Evolutionary conservation across 768 basidiomycete genomes (phyloP).

Genomic region (Podaxis sp.): DNA sequence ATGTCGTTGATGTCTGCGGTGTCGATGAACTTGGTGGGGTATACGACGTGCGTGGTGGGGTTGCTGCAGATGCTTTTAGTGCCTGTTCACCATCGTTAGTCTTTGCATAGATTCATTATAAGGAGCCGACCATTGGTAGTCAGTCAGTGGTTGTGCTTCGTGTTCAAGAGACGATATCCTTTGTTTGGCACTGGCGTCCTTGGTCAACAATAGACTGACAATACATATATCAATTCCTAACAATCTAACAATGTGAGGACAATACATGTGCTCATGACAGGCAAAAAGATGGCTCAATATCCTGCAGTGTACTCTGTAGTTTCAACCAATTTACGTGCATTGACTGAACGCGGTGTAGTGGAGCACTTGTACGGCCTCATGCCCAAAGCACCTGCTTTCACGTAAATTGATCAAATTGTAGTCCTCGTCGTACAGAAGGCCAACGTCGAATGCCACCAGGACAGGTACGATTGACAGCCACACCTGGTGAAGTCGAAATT

Average conservation of each 20-base stretch:
- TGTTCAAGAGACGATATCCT: neutral
- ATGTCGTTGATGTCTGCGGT: constrained; percentile 14
- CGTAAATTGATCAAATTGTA: constrained; percentile 15
- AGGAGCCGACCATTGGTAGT: neutral
- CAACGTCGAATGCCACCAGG: constrained; percentile 24
- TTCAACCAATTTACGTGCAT: neutral
- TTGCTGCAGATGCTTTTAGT: neutral
- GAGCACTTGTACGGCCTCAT: constrained; percentile 4
- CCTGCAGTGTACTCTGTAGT: constrained; percentile 2
- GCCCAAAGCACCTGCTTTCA: neutral
- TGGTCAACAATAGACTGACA: neutral
- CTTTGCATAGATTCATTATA: neutral
- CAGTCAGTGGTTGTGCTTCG: neutral
- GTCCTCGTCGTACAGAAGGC: constrained; percentile 18
- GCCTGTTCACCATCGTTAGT: neutral
- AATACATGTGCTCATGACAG: neutral
- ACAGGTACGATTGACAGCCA: constrained; percentile 25
- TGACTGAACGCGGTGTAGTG: neutral
- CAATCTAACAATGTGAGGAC: neutral
- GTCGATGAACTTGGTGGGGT: constrained; percentile 18
- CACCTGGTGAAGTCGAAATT: constrained; percentile 3
- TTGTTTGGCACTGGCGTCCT: constrained; percentile 2
- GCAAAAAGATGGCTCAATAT: neutral
- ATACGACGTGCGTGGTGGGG: constrained; percentile 14
- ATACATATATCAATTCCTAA: neutral